Conservation (phyloP, 192 early-diverging fungal species). For the Paraglomus occultum region DNA sequence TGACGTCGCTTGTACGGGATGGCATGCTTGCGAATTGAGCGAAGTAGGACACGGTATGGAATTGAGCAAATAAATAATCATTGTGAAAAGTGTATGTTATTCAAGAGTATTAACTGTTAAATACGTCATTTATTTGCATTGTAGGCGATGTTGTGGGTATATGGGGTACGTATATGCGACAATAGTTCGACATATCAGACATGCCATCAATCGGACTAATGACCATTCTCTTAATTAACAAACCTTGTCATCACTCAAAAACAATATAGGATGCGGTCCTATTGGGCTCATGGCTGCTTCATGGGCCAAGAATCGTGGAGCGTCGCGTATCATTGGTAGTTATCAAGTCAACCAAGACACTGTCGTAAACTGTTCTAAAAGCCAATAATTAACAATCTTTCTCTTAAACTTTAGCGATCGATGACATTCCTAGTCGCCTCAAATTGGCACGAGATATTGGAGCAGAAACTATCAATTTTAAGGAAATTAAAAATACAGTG, state of each 20-base stretch:
- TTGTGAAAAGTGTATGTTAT: neutral
- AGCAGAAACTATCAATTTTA: slow-evolving; percentile 37
- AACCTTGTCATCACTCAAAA: too few relatives aligned
- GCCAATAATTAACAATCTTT: slow-evolving; percentile 5
- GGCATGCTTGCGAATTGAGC: slow-evolving; percentile 36
- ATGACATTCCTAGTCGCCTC: slow-evolving; percentile 40
- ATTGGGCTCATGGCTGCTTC: slow-evolving; percentile 42
- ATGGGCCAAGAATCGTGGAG: slow-evolving; percentile 34
- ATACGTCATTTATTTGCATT: slow-evolving; percentile 35
- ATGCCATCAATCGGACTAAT: neutral
- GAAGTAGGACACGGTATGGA: slow-evolving; percentile 13
- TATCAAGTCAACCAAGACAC: neutral
- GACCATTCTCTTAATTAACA: too few relatives aligned
- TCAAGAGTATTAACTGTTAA: neutral
- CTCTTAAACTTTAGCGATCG: slow-evolving; percentile 45
- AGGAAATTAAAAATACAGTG: slow-evolving; percentile 33
- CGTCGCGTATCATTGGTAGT: slow-evolving; percentile 36
- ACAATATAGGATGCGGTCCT: slow-evolving; percentile 36
- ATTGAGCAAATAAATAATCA: neutral
- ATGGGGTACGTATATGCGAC: slow-evolving; percentile 37
- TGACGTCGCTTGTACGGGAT: slow-evolving; percentile 50
- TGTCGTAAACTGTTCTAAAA: slow-evolving; percentile 35
- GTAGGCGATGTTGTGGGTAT: slow-evolving; percentile 50
- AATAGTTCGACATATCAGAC: neutral
- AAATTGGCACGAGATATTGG: slow-evolving; percentile 33